Base-by-base conservation (phyloP, 495 filamentous ascomycete species). In the Aspergillus hancockii region DNA sequence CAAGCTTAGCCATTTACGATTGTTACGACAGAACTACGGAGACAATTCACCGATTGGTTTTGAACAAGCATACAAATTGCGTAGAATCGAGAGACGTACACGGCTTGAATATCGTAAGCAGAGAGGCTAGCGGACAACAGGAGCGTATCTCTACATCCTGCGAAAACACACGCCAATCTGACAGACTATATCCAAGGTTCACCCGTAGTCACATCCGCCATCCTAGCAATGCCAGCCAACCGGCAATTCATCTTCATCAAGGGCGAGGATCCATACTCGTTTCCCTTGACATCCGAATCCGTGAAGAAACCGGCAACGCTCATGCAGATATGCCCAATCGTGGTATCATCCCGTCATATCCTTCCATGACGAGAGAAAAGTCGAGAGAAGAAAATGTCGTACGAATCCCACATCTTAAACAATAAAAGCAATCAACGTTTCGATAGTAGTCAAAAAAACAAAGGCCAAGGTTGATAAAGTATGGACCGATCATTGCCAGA, bases 401-500 rank as follows among this genome's bases (percentile, higher is more conserved):
- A 43, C 32, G 52, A n/a, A 46, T 22, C 43, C 43, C 43, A 55
- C 36, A 30, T 14, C 36, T 46, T 36, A 45, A 49, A 49, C 31
- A 55, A 25, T 30, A 57, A 30, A 62, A 63, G 59, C 54, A 66
- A 64, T 63, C 36, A 68, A 62, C 50, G 59, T 59, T 36, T 41
- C 62, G 57, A 65, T 25, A 58, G 50, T 56, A 64, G 52, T 62
- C 61, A 67, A 60, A 63, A 68, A 70, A 71, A 67, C n/a, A 66
- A 69, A 75, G 74, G 78, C 75, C 75, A 75, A 54, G 41, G 36
- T 61, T 64, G 59, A 67, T 60, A 61, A 53, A 63, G 70, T 71
- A 78, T 81, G 79, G 58, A 65, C 60, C 69, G 64, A 84, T 63
- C 65, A 70, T 64, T 86, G 85, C 84, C 85, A 89, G 88, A 91